These are phyloP conservation scores for Amaranthus hypochondriacus DNA, from an alignment of 148 eudicot species.

Conservation along the genomic window DNA sequence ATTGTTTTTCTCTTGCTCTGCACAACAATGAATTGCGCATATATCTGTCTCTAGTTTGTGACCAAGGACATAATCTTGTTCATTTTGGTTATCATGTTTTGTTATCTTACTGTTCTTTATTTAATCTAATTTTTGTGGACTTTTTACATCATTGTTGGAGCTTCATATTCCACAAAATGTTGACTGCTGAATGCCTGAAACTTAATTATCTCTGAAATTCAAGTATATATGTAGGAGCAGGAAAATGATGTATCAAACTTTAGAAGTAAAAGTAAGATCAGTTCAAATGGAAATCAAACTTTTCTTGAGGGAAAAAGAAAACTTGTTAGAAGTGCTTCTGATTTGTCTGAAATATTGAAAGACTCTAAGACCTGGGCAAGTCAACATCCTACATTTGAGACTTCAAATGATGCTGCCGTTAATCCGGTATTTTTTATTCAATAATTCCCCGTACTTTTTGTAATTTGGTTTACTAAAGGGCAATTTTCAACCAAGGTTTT, in stretches of 20 bases:
- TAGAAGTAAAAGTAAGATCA: conserved; percentile 27
- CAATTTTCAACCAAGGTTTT: neutral
- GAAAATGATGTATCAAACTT: conserved; percentile 20
- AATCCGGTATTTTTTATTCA: conserved; percentile 29
- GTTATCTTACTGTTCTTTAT: neutral
- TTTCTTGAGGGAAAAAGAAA: conserved; percentile 19
- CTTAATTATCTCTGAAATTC: neutral
- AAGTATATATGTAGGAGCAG: conserved; percentile 24
- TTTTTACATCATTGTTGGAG: neutral
- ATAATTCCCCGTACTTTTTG: neutral
- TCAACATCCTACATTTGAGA: conserved; percentile 29
- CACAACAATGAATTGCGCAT: neutral
- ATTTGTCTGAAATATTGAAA: conserved; percentile 29
- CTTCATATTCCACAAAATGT: neutral
- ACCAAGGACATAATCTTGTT: neutral
- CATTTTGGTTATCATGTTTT: neutral
- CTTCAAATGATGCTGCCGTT: conserved; percentile 49
- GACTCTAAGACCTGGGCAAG: conserved; percentile 28
- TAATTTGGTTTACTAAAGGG: neutral
- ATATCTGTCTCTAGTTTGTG: neutral
- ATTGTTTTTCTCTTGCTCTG: neutral
- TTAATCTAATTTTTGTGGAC: neutral
- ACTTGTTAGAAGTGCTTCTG: conserved; percentile 36
- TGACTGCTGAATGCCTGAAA: neutral
- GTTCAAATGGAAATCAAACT: conserved; percentile 13